Conservation (phyloP, 2,329 filamentous ascomycete genomes). For the Pseudomassariella vexata region DNA sequence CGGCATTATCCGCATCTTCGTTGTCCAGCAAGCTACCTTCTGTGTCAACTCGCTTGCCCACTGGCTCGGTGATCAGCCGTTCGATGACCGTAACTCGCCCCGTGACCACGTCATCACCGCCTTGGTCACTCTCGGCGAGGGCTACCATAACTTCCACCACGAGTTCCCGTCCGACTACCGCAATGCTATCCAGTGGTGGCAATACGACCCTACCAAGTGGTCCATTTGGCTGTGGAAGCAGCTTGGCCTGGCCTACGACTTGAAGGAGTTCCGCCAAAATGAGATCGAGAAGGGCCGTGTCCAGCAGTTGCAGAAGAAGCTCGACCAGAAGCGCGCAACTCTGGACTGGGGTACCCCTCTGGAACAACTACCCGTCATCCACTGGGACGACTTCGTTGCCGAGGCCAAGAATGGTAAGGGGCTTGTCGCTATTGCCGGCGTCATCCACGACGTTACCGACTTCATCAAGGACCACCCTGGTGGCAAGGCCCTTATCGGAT, state of each 20-base stretch:
- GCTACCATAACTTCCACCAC: constrained; percentile 72
- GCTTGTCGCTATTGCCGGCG: constrained; percentile 55
- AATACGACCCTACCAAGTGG: constrained; percentile 70
- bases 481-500: constrained; percentile 61
- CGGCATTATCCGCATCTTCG: constrained; percentile 44
- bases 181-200: constrained; percentile 64
- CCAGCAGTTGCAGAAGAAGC: constrained; percentile 63
- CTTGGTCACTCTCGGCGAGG: constrained; percentile 61
- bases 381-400: constrained; percentile 61
- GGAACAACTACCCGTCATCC: constrained; percentile 33
- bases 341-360: constrained; percentile 63
- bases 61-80: constrained; percentile 58
- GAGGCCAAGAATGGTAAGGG: constrained; percentile 57
- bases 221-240: constrained; percentile 64
- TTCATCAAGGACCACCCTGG: constrained; percentile 65
- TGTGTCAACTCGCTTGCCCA: constrained; percentile 49
- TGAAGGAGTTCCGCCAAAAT: constrained; percentile 62
- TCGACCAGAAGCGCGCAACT: constrained; percentile 56
- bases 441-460: constrained; percentile 59
- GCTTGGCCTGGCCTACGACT: constrained; percentile 59
- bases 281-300: constrained; percentile 65
- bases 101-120: constrained; percentile 65
- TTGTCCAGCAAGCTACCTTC: constrained; percentile 47
- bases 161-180: constrained; percentile 68
- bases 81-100: constrained; percentile 65